Percentiles rank a stretch among this genome's conserved stretches.
Conservation (phyloP, 306 rosid genomes). For the Albizia julibrissin region DNA sequence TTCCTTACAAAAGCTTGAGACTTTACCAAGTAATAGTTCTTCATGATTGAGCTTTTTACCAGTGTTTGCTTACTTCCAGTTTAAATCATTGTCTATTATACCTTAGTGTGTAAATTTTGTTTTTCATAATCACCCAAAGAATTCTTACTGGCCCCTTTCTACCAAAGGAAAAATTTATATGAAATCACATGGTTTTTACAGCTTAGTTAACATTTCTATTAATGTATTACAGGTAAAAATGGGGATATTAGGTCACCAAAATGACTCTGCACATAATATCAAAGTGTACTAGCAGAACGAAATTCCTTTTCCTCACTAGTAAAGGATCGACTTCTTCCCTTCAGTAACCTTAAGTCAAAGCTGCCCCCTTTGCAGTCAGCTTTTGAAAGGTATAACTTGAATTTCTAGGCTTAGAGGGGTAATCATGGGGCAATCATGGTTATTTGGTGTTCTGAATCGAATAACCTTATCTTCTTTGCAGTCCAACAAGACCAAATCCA, state of each 20-base stretch:
- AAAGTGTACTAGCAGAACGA: slow-evolving; percentile 59
- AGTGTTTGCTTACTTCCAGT: not conserved
- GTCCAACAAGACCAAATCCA: slow-evolving; percentile 98
- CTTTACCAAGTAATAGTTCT: slow-evolving; percentile 61
- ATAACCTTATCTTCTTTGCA: slow-evolving; percentile 42
- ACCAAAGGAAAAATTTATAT: not conserved
- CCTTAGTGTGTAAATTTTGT: not conserved
- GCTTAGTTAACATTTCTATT: slow-evolving; percentile 8
- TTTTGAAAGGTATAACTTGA: slow-evolving; percentile 75
- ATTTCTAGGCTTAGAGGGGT: slow-evolving; percentile 25
- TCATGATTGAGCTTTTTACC: slow-evolving; percentile 17
- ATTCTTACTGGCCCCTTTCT: not conserved
- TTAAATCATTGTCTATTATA: not conserved
- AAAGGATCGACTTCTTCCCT: slow-evolving; percentile 74
- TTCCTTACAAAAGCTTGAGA: slow-evolving; percentile 70
- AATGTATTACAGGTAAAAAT: slow-evolving; percentile 54
- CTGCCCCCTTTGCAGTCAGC: slow-evolving; percentile 91
- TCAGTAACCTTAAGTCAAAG: slow-evolving; percentile 75
- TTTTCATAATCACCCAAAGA: not conserved
- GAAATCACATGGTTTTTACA: slow-evolving; percentile 12
- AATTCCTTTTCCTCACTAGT: slow-evolving; percentile 75
- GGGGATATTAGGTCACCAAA: slow-evolving; percentile 75
- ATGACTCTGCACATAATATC: slow-evolving; percentile 54
- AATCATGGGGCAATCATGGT: slow-evolving; percentile 20
- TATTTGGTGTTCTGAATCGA: not conserved